phyloP scores from a whole-genome alignment of 2,329 filamentous ascomycete species.

The Colletotrichum sp. region DNA sequence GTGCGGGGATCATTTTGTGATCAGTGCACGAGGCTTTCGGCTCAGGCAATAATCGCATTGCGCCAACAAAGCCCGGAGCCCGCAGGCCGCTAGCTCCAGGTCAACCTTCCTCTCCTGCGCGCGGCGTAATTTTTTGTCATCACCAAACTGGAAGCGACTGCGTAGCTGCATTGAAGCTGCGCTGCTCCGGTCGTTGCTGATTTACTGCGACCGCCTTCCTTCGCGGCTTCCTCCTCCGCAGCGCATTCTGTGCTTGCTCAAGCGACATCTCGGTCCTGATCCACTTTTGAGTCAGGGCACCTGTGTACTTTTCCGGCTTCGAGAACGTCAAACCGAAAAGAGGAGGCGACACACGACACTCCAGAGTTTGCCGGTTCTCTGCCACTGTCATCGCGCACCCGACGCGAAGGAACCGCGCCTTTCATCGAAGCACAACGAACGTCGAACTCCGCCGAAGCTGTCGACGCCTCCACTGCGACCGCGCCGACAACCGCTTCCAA shows the following conservation, averaged over 20 bases:
- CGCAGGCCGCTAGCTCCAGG: constrained; percentile 15
- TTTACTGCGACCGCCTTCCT: neutral
- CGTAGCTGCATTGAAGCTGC: constrained; percentile 3
- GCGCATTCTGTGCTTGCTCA: neutral
- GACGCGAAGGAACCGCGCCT: neutral
- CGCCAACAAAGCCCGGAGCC: constrained; percentile 19
- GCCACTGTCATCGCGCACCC: neutral
- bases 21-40: constrained; percentile 13
- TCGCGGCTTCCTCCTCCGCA: neutral
- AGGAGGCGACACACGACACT: neutral
- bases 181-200: neutral
- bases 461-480: constrained; percentile 15
- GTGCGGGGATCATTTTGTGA: neutral
- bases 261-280: neutral
- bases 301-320: neutral
- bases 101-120: constrained; percentile 15
- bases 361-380: neutral
- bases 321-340: neutral
- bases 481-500: constrained; percentile 9
- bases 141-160: constrained; percentile 5
- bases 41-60: constrained; percentile 14
- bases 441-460: neutral
- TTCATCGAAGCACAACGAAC: neutral
- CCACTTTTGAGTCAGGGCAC: neutral
- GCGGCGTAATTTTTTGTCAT: constrained; percentile 20